Evolutionary conservation across 495 filamentous ascomycete species (phyloP).

Genomic region (Penicillium argentinense): DNA sequence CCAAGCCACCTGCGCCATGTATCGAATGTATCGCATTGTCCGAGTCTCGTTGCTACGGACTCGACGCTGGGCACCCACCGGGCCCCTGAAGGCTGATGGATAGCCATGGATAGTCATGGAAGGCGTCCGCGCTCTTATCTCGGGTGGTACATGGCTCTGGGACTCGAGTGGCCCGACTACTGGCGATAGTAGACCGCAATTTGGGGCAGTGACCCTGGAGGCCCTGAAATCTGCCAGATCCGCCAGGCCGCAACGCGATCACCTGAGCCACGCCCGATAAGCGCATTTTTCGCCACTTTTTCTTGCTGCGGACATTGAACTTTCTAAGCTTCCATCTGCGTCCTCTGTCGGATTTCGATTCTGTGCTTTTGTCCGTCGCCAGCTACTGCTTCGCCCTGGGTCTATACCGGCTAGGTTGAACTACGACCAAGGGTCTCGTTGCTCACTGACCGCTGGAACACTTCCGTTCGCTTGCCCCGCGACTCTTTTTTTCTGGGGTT

Average conservation of each 20-base stretch:
- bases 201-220: constrained; percentile 8
- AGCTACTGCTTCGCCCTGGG: too few species aligned
- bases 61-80: too few species aligned
- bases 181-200: constrained; percentile 9
- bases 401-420: too few species aligned
- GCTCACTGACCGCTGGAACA: constrained; percentile 17
- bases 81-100: not conserved
- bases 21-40: not conserved
- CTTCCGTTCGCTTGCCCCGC: constrained; percentile 24
- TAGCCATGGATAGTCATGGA: not conserved
- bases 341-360: too few species aligned
- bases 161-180: constrained; percentile 1
- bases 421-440: too few species aligned
- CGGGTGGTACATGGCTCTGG: constrained; percentile 5
- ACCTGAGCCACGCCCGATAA: constrained; percentile 28
- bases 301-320: too few species aligned
- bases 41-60: too few species aligned
- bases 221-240: too few species aligned
- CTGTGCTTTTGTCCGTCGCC: not conserved
- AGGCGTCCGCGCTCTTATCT: constrained; percentile 8
- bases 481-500: constrained; percentile 10
- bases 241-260: constrained; percentile 16
- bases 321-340: too few species aligned
- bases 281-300: constrained; percentile 26
- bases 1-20: constrained; percentile 20